Base-by-base conservation (phyloP, 495 filamentous ascomycete species). In the Trichoderma asperelloides region DNA sequence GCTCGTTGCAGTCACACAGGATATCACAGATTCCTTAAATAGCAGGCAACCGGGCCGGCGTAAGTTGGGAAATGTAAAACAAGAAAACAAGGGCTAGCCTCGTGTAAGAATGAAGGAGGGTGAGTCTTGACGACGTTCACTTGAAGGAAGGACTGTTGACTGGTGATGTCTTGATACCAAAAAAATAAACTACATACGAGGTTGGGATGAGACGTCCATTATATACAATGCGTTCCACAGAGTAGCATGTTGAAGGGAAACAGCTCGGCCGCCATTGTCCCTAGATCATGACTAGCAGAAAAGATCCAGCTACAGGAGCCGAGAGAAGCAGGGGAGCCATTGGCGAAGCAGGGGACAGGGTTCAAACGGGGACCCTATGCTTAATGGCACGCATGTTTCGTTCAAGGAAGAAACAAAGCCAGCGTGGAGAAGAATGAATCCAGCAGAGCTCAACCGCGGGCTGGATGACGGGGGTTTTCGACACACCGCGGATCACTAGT, bases 61-160 rank as follows among this genome's bases (percentile, higher is more conserved):
- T 64, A 63, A 37, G 60, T 16, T 23, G 37, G 11, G 27, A 21
- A 64, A 64, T n/a, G 63, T 16, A 57, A 60, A 66, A 2, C 45
- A 67, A 60, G n/a, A 73, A 70, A 75, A 68, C 69, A 67, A 74
- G 74, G 75, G 21, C 72, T 75, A 71, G 74, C 76, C 78, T 74
- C 67, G 51, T 13, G 21, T 27, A 70, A 66, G 71, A 73, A 68
- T 71, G 75, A 76, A 74, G 69, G 68, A 68, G 66, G 57, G 55
- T 65, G 65, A 21, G 71, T 69, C 69, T 69, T 72, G 62, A 66
- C 71, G 74, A 72, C 70, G 71, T 71, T 64, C 51, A 73, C 64
- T 45, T 30, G 43, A 74, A 73, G 64, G 69, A 75, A 60, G 33
- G 70, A 72, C 69, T 71, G 66, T 65, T 49, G 67, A 62, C 27